phyloP scores from a whole-genome alignment of 768 basidiomycete species.

The Boletus subparvulus region DNA sequence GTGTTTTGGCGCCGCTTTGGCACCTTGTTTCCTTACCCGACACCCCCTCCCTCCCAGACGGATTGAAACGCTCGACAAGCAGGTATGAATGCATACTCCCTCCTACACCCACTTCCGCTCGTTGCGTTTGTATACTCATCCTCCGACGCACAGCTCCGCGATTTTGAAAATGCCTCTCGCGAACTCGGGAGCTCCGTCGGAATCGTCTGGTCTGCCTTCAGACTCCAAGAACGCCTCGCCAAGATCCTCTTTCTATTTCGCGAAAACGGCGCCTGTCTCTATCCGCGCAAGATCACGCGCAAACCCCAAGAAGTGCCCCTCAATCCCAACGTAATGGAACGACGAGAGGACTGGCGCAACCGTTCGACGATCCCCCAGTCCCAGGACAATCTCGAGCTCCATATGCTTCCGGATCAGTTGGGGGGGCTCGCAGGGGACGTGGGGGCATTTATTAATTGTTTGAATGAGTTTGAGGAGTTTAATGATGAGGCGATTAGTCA shows the following conservation, averaged over 20 bases:
- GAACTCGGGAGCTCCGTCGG: constrained; percentile 56
- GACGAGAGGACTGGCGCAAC: constrained; percentile 30
- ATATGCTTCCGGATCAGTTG: constrained; percentile 47
- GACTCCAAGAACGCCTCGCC: constrained; percentile 48
- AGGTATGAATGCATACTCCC: constrained; percentile 29
- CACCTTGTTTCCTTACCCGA: not conserved
- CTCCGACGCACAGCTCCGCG: constrained; percentile 40
- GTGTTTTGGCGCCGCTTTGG: constrained; percentile 4
- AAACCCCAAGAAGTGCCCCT: constrained; percentile 36
- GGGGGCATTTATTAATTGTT: constrained; percentile 44
- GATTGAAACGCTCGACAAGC: constrained; percentile 48
- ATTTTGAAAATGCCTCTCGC: constrained; percentile 54
- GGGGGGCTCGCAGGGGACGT: constrained; percentile 46
- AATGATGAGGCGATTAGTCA: constrained; percentile 49
- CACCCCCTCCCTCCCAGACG: constrained; percentile 29
- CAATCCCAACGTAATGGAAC: constrained; percentile 33
- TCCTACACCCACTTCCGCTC: not conserved
- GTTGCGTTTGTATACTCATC: not conserved
- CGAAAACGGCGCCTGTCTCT: constrained; percentile 53
- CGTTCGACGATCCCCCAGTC: constrained; percentile 38
- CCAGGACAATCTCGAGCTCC: constrained; percentile 42
- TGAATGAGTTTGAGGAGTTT: constrained; percentile 57
- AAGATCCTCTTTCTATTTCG: constrained; percentile 51
- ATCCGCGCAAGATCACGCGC: constrained; percentile 44
- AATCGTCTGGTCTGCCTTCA: constrained; percentile 50